Evolutionary conservation across 108 stramenopile genomes (phyloP).

Genomic region (Nitzschia sp.): DNA sequence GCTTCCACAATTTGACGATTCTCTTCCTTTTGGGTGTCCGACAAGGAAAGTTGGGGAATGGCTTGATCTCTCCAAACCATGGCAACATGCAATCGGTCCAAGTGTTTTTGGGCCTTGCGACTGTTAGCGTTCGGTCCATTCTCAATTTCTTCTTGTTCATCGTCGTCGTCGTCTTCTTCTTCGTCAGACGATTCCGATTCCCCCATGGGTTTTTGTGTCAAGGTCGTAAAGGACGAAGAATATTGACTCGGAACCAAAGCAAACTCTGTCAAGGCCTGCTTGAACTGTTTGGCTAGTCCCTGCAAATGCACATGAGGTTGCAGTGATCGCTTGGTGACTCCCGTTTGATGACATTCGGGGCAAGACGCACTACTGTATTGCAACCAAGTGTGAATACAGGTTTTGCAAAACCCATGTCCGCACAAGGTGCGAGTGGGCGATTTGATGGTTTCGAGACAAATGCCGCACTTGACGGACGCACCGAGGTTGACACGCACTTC

Average conservation of each 20-base stretch:
- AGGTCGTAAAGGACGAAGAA: constrained; percentile 35
- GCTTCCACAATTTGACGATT: constrained; percentile 29
- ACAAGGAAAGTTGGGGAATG: constrained; percentile 7
- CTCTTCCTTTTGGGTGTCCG: constrained; percentile 22
- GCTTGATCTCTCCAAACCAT: constrained; percentile 20
- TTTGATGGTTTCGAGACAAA: constrained; percentile 33
- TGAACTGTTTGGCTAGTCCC: constrained; percentile 52
- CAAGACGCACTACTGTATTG: constrained; percentile 33
- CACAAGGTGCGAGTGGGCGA: constrained; percentile 45
- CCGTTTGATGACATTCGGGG: constrained; percentile 54
- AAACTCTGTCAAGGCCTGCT: constrained; percentile 49
- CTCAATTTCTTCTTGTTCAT: constrained; percentile 22
- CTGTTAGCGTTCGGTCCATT: constrained; percentile 6
- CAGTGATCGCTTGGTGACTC: constrained; percentile 35
- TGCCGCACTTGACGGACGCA: constrained; percentile 37
- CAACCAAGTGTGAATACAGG: constrained; percentile 40
- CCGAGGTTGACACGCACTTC: constrained; percentile 40
- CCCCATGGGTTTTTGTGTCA: constrained; percentile 56
- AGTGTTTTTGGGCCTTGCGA: neutral
- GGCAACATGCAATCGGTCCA: constrained; percentile 34
- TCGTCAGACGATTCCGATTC: constrained; percentile 23
- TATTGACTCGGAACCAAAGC: constrained; percentile 55
- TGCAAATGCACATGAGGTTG: constrained; percentile 41
- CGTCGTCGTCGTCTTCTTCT: constrained; percentile 21
- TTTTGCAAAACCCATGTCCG: constrained; percentile 62